Conservation (phyloP, 805 yeast species). For the Candida ipomoeae region DNA sequence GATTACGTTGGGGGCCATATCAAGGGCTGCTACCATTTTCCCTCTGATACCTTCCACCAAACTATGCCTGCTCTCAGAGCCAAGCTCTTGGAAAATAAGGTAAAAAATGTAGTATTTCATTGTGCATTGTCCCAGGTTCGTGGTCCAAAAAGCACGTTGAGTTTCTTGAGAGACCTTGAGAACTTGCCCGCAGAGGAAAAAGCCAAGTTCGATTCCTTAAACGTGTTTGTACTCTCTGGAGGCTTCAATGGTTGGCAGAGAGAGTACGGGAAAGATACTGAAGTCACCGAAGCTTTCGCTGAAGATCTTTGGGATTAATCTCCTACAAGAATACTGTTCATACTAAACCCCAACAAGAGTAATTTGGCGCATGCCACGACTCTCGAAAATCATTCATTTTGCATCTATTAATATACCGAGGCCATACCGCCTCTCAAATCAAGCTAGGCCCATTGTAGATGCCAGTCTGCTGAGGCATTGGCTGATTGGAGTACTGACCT, state of each 20-base stretch:
- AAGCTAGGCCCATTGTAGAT: constrained; percentile 25
- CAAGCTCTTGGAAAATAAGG: constrained; percentile 27
- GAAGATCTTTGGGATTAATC: constrained; percentile 33
- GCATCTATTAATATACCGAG: neutral
- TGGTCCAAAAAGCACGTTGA: constrained; percentile 81
- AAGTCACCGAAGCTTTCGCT: constrained; percentile 52
- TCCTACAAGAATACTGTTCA: neutral
- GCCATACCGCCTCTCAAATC: constrained; percentile 10
- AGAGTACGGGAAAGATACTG: constrained; percentile 60
- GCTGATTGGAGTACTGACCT: neutral
- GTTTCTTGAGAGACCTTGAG: constrained; percentile 47
- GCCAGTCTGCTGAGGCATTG: constrained; percentile 3
- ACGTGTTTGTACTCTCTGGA: constrained; percentile 71
- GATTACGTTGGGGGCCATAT: constrained; percentile 82
- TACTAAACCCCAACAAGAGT: neutral
- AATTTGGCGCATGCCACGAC: neutral
- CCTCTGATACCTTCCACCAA: constrained; percentile 44
- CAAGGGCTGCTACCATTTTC: constrained; percentile 49
- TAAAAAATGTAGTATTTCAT: constrained; percentile 70
- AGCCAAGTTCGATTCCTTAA: constrained; percentile 29
- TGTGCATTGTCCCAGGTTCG: constrained; percentile 89
- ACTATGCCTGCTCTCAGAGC: constrained; percentile 36
- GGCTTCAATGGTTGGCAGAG: constrained; percentile 87
- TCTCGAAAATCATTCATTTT: neutral
- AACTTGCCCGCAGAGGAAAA: constrained; percentile 25